Evolutionary conservation across 352 stramenopile genomes (phyloP).

Genomic region (Elongisporangium anandrum): DNA sequence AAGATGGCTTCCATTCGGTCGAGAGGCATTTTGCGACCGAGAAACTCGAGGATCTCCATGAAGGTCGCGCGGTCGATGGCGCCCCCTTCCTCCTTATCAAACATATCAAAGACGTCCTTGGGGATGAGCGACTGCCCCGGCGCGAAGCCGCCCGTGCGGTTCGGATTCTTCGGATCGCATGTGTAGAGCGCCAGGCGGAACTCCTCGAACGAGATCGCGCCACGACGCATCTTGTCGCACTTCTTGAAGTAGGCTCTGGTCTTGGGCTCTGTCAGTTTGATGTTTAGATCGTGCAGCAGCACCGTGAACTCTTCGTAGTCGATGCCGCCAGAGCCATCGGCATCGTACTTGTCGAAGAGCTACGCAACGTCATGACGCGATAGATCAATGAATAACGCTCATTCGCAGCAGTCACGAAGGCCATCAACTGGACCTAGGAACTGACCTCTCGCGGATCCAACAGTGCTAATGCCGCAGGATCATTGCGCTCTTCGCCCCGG

Average conservation of each 20-base stretch:
- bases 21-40: constrained; percentile 57
- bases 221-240: constrained; percentile 57
- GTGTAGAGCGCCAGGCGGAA: constrained; percentile 75
- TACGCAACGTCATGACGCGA: constrained; percentile 10
- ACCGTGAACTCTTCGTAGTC: constrained; percentile 78
- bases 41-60: constrained; percentile 60
- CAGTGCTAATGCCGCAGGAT: constrained; percentile 34
- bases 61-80: constrained; percentile 64
- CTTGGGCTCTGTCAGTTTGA: constrained; percentile 67
- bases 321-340: constrained; percentile 69
- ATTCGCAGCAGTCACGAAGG: neutral
- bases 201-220: constrained; percentile 76
- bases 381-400: neutral
- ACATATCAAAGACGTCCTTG: constrained; percentile 83
- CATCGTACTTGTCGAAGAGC: constrained; percentile 84
- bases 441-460: constrained; percentile 46
- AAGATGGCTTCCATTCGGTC: constrained; percentile 69
- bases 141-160: constrained; percentile 58
- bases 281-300: constrained; percentile 49
- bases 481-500: constrained; percentile 30
- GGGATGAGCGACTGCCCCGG: constrained; percentile 62
- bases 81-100: constrained; percentile 66
- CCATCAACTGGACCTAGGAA: neutral
- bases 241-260: constrained; percentile 73
- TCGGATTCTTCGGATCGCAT: constrained; percentile 77